Evolutionary conservation across 768 basidiomycete genomes (phyloP).

Genomic region (Gloeopeniophorella convolvens): DNA sequence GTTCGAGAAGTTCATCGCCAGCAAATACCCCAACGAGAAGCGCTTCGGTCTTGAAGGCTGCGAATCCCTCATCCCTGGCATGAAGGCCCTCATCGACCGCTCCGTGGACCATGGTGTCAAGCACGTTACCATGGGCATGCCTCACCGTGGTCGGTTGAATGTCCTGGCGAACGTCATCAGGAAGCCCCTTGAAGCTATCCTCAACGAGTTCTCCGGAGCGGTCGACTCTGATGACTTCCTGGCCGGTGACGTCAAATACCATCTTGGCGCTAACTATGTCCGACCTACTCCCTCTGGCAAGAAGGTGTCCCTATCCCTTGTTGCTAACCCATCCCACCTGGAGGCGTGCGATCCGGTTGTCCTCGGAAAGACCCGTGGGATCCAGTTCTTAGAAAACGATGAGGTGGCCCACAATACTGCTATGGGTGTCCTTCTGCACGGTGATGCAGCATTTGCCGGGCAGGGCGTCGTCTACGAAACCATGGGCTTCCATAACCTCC

Average conservation of each 20-base stretch:
- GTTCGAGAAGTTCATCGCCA: slow-evolving; percentile 97
- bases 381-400: slow-evolving; percentile 92
- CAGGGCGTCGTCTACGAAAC: slow-evolving; percentile 99
- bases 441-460: slow-evolving; percentile 97
- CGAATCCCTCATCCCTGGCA: slow-evolving; percentile 95
- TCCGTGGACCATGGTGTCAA: slow-evolving; percentile 96
- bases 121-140: slow-evolving; percentile 97
- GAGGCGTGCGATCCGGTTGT: slow-evolving; percentile 98
- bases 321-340: slow-evolving; percentile 97
- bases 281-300: slow-evolving; percentile 97
- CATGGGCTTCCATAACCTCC: slow-evolving; percentile 95
- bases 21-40: slow-evolving; percentile 99
- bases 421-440: slow-evolving; percentile 94
- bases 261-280: slow-evolving; percentile 97
- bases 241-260: slow-evolving; percentile 98
- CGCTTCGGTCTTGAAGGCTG: slow-evolving; percentile 98
- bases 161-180: slow-evolving; percentile 98
- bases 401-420: slow-evolving; percentile 74
- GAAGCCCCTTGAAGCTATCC: slow-evolving; percentile 95
- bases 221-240: slow-evolving; percentile 65
- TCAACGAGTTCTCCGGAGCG: slow-evolving; percentile 89
- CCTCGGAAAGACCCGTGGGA: slow-evolving; percentile 96
- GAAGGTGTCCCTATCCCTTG: slow-evolving; percentile 94
- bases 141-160: slow-evolving; percentile 97
- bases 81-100: slow-evolving; percentile 99